These are phyloP conservation scores for Crithidia brevicula DNA, from an alignment of 208 protist species.

Conservation along the genomic window DNA sequence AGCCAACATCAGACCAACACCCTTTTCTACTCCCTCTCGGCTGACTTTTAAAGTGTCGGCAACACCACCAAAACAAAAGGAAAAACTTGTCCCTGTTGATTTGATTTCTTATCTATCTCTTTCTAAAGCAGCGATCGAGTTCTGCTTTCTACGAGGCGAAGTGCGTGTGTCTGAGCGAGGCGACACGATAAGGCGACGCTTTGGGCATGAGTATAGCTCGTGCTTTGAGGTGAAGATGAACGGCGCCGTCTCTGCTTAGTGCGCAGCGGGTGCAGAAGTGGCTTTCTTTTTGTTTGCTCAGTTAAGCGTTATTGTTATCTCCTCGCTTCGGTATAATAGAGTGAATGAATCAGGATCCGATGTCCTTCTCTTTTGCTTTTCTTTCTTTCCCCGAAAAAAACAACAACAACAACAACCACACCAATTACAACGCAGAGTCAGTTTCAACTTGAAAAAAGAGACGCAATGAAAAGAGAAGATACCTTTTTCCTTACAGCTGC, in stretches of 20 bases:
- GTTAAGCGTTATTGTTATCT: background rate
- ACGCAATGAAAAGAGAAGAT: no score
- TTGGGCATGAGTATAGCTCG: no score
- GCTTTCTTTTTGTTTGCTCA: background rate
- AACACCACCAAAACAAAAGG: background rate
- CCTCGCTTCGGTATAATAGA: background rate
- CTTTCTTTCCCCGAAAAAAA: no score
- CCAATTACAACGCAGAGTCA: no score
- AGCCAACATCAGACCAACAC: no score
- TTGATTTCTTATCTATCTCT: background rate
- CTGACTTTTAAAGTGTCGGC: background rate
- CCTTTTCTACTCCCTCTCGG: no score
- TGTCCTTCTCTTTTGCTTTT: slow-evolving; percentile 10
- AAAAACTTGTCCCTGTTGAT: background rate
- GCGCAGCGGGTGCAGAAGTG: no score
- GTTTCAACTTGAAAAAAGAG: no score
- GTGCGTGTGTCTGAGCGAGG: slow-evolving; percentile 2
- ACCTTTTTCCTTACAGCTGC: no score
- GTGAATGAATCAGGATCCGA: background rate
- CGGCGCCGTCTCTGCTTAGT: background rate
- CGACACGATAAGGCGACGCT: no score
- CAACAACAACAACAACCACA: slow-evolving; percentile 4
- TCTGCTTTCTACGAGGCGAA: background rate
- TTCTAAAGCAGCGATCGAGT: background rate
- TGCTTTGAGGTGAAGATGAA: no score